Evolutionary conservation across 495 filamentous ascomycete genomes (phyloP), one percentile per base, ranked within the genome.

Genomic region (Rostrohypoxylon terebratum): DNA sequence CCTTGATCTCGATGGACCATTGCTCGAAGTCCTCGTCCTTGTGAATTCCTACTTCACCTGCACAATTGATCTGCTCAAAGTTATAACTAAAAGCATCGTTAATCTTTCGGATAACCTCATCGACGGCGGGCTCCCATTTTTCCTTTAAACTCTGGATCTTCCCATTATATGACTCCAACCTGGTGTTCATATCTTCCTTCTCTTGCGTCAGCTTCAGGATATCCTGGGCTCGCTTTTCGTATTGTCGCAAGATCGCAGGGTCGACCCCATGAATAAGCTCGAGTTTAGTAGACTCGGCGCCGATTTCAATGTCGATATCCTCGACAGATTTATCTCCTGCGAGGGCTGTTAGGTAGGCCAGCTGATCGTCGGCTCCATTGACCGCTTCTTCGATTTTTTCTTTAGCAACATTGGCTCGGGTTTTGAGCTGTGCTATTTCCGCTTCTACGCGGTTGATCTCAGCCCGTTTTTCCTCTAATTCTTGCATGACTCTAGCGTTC

Each of bases 1-100:
- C 96, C 75, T 90, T 88, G 78, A 98, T 97, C 78, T 96, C 89
- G 69, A 98, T 94, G 6, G 92, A 89, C 96, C 96, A 99, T 65
- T 92, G 87, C 23, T 96, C 93, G 77, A 97, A 99, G 77, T 94
- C 93, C 33, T 92, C 91, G 61, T 92, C 90, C 75, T 95, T 94
- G 78, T 90, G 81, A 1, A 99, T 82, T 18, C 82, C 86, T 3
- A 98, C 96, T 77, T 97, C 92, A 42, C 96, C 96, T n/a, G 94
- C 96, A 77, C 95, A 98, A 63, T 90, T 93, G 77, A 99, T 98
- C 77, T 94, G 92, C 71, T 90, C 87, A 77, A 99, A 98, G 72
- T 94, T 97, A 72, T 94, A 88, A 0, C 90, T 88, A 75, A 98
- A 98, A 1, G 94, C 94, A 23, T 92, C 89, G 75, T 92, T 96